Conservation (phyloP, 1,284 basidiomycete species). For the Ceratobasidium sp. region DNA sequence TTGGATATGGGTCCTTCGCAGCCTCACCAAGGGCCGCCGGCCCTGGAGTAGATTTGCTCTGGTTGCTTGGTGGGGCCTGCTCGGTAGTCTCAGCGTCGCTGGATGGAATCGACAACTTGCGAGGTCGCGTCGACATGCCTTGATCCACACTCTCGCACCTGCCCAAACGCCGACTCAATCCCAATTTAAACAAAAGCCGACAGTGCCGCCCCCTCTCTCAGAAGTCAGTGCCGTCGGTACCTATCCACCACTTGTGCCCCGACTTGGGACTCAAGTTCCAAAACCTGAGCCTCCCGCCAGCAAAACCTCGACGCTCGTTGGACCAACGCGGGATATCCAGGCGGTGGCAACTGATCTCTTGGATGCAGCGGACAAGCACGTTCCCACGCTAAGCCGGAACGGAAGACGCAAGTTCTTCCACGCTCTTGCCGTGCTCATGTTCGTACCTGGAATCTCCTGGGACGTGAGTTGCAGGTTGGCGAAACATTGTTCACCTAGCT, state of each 20-base stretch:
- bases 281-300: not conserved
- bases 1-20: slow-evolving; percentile 84
- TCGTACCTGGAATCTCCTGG: slow-evolving; percentile 88
- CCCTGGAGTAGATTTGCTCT: slow-evolving; percentile 85
- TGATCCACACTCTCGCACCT: not conserved
- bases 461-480: slow-evolving; percentile 70
- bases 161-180: slow-evolving; percentile 17
- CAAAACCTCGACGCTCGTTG: not conserved
- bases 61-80: slow-evolving; percentile 82
- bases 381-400: slow-evolving; percentile 90
- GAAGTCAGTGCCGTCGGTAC: slow-evolving; percentile 39
- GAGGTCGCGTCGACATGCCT: slow-evolving; percentile 59
- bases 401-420: slow-evolving; percentile 98
- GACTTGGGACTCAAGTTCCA: slow-evolving; percentile 13
- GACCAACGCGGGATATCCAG: slow-evolving; percentile 37
- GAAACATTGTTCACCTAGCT: not conserved
- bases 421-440: slow-evolving; percentile 93
- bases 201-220: slow-evolving; percentile 7
- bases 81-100: slow-evolving; percentile 84
- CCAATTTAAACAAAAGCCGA: slow-evolving; percentile 18
- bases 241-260: slow-evolving; percentile 37
- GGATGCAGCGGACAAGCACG: slow-evolving; percentile 84
- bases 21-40: slow-evolving; percentile 74
- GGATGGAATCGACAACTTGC: slow-evolving; percentile 91
- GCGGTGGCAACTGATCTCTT: slow-evolving; percentile 74